A percentile compares a stretch with the other conserved stretches of the same genome.
These are phyloP conservation scores for Sarcocystis neurona DNA, from an alignment of 169 alveolate genomes.

Conservation along the genomic window DNA sequence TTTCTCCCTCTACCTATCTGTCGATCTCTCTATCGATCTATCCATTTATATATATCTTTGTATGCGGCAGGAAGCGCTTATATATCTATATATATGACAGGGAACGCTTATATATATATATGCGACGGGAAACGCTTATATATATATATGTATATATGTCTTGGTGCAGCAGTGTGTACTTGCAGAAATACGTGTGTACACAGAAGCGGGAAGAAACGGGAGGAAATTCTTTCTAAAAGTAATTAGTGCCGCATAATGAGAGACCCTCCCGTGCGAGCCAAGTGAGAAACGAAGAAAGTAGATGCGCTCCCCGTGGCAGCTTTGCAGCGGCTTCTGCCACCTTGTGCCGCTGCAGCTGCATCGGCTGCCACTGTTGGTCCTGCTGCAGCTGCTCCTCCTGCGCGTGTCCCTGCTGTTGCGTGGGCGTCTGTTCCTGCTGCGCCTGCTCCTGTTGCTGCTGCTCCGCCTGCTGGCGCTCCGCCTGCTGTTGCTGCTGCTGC, in stretches of 20 bases:
- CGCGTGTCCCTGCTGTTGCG: background rate
- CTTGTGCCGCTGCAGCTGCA: background rate
- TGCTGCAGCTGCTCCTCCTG: slow-evolving; percentile 32
- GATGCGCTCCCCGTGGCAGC: background rate
- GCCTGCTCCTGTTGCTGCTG: background rate
- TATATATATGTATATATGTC: too few relatives aligned
- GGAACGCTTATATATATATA: background rate
- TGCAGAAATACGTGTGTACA: background rate
- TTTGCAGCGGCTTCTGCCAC: background rate
- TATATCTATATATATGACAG: background rate
- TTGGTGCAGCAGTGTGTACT: background rate
- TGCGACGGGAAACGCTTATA: background rate
- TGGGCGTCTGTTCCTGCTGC: background rate
- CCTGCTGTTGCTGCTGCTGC: slow-evolving; percentile 24
- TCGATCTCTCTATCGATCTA: too few relatives aligned
- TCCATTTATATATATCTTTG: too few relatives aligned
- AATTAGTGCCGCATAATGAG: background rate
- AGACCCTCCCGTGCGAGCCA: background rate
- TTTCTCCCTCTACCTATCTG: too few relatives aligned
- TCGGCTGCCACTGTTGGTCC: background rate
- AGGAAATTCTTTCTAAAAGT: background rate
- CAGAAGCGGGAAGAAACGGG: background rate
- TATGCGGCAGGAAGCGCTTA: background rate
- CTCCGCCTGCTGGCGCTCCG: background rate
- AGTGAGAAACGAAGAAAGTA: background rate